Evolutionary conservation across 805 yeast genomes (phyloP), one percentile per base, ranked within the genome.

Genomic region (Candida fluviatilis): DNA sequence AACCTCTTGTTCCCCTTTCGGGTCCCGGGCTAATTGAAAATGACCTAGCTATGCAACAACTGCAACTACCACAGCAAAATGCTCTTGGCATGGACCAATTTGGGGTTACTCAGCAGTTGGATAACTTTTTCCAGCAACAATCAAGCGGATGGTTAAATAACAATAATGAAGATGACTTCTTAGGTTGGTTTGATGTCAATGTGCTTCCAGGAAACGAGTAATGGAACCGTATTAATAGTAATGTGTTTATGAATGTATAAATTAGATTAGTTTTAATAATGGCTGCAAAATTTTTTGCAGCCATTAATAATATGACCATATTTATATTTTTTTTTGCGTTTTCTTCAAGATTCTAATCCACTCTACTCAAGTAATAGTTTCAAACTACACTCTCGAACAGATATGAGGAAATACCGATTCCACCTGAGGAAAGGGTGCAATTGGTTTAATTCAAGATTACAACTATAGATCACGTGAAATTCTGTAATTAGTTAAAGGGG

Each of bases 131-230:
- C 60, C 88, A 83, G 55, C 88, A 83, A 57, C 93, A 85, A 49
- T 84, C 89, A 18, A 78, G 82, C 24, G 90, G 88, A 21, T 87
- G 95, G 95, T 74, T 82, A 55, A 89, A 86, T 53, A 82, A 80
- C 39, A 64, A 60, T 36, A 66, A 64, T 23, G 86, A 80, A 37
- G 97, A 90, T 54, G 97, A 90, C 55, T 84, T 90, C 52, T 65
- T 90, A 34, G 97, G 97, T 10, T 90, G 96, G 96, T 84, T 90
- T 67, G 95, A 87, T 55, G 79, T 80, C 57, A 83, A 83, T 51
- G 47, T 54, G 48, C 42, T 54, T 34, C 54, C 52, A 15, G 54
- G 52, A 27, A 31, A 19, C 15, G 34, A 26, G 15, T 13, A 26
- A 26, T 26, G 29, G n/a, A 5, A 6, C 10, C 24, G 8, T 21